Conservation (phyloP, 495 filamentous ascomycete species). For the Cercophora samala region DNA sequence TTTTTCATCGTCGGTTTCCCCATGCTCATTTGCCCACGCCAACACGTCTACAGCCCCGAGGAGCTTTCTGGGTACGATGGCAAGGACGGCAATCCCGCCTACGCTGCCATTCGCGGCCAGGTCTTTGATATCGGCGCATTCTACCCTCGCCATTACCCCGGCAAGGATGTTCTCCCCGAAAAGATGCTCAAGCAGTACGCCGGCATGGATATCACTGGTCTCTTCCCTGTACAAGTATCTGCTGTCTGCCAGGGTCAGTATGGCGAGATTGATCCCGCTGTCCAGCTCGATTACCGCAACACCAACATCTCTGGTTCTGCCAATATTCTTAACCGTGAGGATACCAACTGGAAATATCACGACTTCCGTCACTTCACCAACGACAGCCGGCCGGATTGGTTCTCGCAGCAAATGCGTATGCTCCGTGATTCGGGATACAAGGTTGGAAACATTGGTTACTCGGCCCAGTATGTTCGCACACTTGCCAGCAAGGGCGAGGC, state of each 20-base stretch:
- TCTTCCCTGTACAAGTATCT: slow-evolving; percentile 95
- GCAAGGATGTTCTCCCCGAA: slow-evolving; percentile 52
- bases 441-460: slow-evolving; percentile 87
- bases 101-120: slow-evolving; percentile 78
- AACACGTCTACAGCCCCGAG: slow-evolving; percentile 76
- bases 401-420: slow-evolving; percentile 74
- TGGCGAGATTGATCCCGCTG: slow-evolving; percentile 58
- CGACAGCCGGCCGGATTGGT: slow-evolving; percentile 86
- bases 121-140: slow-evolving; percentile 81
- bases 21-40: slow-evolving; percentile 81
- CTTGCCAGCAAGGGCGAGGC: slow-evolving; percentile 59
- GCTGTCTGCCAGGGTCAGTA: slow-evolving; percentile 78
- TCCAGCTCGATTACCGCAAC: slow-evolving; percentile 75
- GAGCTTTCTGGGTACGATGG: slow-evolving; percentile 76
- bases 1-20: slow-evolving; percentile 93
- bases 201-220: slow-evolving; percentile 74
- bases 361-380: slow-evolving; percentile 86
- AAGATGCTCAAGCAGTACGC: slow-evolving; percentile 72
- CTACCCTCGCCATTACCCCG: slow-evolving; percentile 74
- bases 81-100: slow-evolving; percentile 59
- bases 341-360: slow-evolving; percentile 77
- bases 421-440: slow-evolving; percentile 69
- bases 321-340: slow-evolving; percentile 60
- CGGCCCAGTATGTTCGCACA: slow-evolving; percentile 67
- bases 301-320: slow-evolving; percentile 70